Evolutionary conservation across 148 eudicot species (phyloP), one percentile per base, ranked within the genome.

Genomic region (Tetragonia tetragonoides): DNA sequence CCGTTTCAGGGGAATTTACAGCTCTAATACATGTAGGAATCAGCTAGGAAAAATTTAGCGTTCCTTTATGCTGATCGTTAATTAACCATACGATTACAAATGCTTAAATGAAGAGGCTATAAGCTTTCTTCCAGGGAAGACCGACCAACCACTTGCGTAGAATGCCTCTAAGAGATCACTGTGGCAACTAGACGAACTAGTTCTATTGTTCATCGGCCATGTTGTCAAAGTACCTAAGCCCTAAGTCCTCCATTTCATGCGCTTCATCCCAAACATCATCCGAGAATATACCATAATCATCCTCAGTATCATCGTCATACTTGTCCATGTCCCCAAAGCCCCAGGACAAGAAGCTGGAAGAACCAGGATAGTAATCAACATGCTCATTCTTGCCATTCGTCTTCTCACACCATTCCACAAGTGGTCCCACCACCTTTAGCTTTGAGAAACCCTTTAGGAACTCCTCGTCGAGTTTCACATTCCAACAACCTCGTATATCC

Each of bases 401-500:
- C 54, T 84, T 59, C 9, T 57, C 81, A 69, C 74, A 81, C 41
- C 70, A 57, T 66, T 83, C 89, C 38, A 81, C 86, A 59, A 77
- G 84, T 6, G 97, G 95, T 34, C 97, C 97, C 37, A 89, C 86
- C 34, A 93, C 86, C 83, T 81, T 89, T 47, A 93, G 56, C 73
- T 74, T 72, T 0, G 85, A 66, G 73, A 81, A 85, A 20, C 65
- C 75, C 68, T 85, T 85, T 44, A 88, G 75, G 23, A 82, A 76
- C 59, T 82, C 78, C 40, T 85, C 89, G 23, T 92, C 91, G 18
- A 89, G 83, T 46, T 89, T 80, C 79, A 93, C 93, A 42, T 88
- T 81, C 92, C 95, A 93, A 79, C 97, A 93, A 10, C 97, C 97
- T 76, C 86, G 80, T 51, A 93, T 80, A 57, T 93, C 97, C 56